Evolutionary conservation across 306 rosid genomes (phyloP).

Genomic region (Quercus alba): DNA sequence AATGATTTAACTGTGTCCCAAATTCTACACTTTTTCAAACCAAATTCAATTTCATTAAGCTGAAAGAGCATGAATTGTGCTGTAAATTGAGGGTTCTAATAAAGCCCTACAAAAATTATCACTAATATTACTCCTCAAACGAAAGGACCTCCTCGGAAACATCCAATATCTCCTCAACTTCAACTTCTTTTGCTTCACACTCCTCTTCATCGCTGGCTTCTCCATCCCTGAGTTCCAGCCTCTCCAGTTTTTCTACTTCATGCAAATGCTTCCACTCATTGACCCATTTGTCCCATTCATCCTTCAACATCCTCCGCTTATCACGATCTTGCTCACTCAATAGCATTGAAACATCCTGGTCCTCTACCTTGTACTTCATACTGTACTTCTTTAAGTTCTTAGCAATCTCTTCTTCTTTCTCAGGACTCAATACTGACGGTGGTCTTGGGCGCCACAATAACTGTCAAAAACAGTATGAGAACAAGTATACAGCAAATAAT

Average conservation of each 20-base stretch:
- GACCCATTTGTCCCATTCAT: conserved; percentile 87
- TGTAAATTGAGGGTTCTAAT: neutral
- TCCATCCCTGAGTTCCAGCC: conserved; percentile 72
- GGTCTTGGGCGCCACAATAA: conserved; percentile 94
- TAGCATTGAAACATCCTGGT: conserved; percentile 71
- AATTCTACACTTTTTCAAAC: too few relatives aligned
- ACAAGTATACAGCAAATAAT: neutral
- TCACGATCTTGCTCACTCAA: conserved; percentile 89
- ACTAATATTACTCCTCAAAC: conserved; percentile 23
- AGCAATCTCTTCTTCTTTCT: conserved; percentile 88
- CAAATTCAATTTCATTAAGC: neutral
- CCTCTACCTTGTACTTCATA: conserved; percentile 84
- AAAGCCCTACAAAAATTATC: neutral
- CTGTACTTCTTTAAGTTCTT: conserved; percentile 90
- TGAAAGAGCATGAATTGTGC: neutral
- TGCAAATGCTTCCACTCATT: conserved; percentile 69
- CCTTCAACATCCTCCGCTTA: conserved; percentile 66
- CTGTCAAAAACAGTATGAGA: conserved; percentile 25
- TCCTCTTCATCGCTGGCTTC: conserved; percentile 93
- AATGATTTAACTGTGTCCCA: too few relatives aligned
- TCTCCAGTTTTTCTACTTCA: conserved; percentile 41
- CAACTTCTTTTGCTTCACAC: conserved; percentile 81
- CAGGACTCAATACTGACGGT: conserved; percentile 58
- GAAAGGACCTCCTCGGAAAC: conserved; percentile 57
- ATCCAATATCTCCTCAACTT: conserved; percentile 65